Evolutionary conservation across 2,329 filamentous ascomycete genomes (phyloP).

Genomic region (Berkeleyomyces rouxiae): DNA sequence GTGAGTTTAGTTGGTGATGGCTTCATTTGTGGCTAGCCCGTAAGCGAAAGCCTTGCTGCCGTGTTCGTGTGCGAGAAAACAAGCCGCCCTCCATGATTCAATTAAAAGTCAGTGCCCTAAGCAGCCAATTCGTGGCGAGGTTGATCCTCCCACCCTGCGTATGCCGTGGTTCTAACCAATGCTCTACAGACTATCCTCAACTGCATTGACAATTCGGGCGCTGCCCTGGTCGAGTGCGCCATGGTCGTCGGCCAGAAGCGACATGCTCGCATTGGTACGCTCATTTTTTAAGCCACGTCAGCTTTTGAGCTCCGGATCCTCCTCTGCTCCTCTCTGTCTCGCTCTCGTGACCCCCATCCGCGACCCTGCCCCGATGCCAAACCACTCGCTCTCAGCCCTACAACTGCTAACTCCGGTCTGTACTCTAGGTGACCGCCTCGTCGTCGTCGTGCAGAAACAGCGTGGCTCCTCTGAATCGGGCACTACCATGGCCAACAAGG

Average conservation of each 20-base stretch:
- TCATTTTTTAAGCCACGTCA: not conserved
- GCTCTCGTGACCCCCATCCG: not conserved
- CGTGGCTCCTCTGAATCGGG: slow-evolving; percentile 55
- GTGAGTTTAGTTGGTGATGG: not conserved
- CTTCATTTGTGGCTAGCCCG: not conserved
- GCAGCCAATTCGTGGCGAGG: not conserved
- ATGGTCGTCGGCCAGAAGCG: slow-evolving; percentile 83
- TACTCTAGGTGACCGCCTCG: slow-evolving; percentile 72
- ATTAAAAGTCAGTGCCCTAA: slow-evolving; percentile 47
- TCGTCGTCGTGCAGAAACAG: slow-evolving; percentile 91
- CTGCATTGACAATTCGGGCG: slow-evolving; percentile 99
- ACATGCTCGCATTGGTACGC: slow-evolving; percentile 68
- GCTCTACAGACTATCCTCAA: slow-evolving; percentile 70
- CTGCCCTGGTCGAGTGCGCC: slow-evolving; percentile 90
- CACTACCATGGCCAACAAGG: slow-evolving; percentile 68
- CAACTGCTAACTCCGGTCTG: not conserved
- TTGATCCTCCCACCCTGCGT: not conserved
- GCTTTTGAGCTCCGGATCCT: slow-evolving; percentile 16
- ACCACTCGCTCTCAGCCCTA: not conserved
- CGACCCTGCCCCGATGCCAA: not conserved
- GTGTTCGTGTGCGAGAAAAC: not conserved
- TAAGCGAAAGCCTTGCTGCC: not conserved
- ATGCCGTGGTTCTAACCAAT: not conserved
- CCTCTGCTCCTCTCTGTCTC: not conserved
- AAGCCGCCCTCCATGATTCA: slow-evolving; percentile 59